phyloP scores from a whole-genome alignment of 768 basidiomycete species.

The Xanthoconium stramineum region DNA sequence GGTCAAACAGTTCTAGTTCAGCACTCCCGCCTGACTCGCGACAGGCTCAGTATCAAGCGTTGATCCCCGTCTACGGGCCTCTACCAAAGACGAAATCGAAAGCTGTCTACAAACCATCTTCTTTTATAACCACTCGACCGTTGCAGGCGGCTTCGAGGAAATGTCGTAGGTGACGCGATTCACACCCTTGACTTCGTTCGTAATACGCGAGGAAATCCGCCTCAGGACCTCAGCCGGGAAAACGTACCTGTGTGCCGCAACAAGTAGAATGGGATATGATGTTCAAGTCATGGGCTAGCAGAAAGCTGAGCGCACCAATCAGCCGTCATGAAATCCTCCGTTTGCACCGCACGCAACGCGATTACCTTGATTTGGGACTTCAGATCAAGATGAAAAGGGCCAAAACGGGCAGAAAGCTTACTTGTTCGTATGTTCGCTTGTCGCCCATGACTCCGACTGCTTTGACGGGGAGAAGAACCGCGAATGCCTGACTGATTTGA shows the following conservation, averaged over 20 bases:
- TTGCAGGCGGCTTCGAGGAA: constrained; percentile 93
- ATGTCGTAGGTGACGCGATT: constrained; percentile 96
- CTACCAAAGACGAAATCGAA: background rate
- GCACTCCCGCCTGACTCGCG: too few species aligned
- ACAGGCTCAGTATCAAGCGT: too few species aligned
- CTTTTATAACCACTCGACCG: constrained; percentile 44
- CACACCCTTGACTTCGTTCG: constrained; percentile 95
- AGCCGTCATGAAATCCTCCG: constrained; percentile 99
- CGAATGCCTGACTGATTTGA: constrained; percentile 94
- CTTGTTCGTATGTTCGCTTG: constrained; percentile 93
- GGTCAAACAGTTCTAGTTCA: too few species aligned
- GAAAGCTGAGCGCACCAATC: constrained; percentile 67
- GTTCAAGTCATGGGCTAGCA: background rate
- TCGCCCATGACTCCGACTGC: constrained; percentile 99
- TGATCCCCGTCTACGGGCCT: background rate
- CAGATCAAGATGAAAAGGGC: background rate
- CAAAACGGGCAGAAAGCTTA: constrained; percentile 22
- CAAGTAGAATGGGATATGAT: constrained; percentile 11
- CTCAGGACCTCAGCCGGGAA: constrained; percentile 90
- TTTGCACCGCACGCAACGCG: constrained; percentile 88
- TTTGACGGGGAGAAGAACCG: constrained; percentile 90
- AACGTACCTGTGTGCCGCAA: constrained; percentile 64
- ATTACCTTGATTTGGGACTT: constrained; percentile 58
- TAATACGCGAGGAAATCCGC: constrained; percentile 93
- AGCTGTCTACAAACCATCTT: too few species aligned